A percentile compares a stretch with the other conserved stretches of the same genome.
Conservation (phyloP, 1,284 basidiomycete species). For the Fomitopsis palustris region DNA sequence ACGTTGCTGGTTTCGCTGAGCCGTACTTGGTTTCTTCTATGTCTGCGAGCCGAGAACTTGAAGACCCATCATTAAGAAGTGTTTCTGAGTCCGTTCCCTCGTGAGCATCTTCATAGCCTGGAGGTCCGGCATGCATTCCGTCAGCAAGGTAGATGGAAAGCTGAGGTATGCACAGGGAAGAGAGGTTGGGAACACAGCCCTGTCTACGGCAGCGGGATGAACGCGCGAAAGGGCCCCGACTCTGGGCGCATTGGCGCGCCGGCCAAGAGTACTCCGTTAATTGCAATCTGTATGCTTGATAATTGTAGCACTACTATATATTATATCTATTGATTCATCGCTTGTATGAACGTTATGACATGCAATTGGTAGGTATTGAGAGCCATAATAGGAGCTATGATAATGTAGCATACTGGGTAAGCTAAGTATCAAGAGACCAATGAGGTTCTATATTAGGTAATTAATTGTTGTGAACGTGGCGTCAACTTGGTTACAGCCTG, state of each 20-base stretch:
- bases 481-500: not conserved
- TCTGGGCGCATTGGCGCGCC: not conserved
- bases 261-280: too few relatives aligned
- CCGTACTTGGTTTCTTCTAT: not conserved
- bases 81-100: constrained; percentile 14
- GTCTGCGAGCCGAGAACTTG: constrained; percentile 3
- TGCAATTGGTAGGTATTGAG: too few relatives aligned
- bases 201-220: not conserved
- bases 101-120: constrained; percentile 18
- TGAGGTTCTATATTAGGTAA: not conserved
- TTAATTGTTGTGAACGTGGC: not conserved
- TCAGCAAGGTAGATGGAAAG: not conserved
- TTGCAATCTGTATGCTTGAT: too few relatives aligned
- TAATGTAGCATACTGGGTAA: too few relatives aligned
- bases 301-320: too few relatives aligned
- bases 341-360: too few relatives aligned
- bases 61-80: not conserved
- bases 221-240: too few relatives aligned
- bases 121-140: constrained; percentile 13
- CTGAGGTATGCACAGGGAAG: not conserved
- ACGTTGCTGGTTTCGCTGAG: constrained; percentile 33
- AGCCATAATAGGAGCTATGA: too few relatives aligned
- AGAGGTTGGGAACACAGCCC: not conserved
- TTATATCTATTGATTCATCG: too few relatives aligned
- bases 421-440: not conserved